Percentiles rank a stretch among this genome's conserved stretches.
Evolutionary conservation across 2,329 filamentous ascomycete species (phyloP).

Genomic region (Sclerotinia subarctica): DNA sequence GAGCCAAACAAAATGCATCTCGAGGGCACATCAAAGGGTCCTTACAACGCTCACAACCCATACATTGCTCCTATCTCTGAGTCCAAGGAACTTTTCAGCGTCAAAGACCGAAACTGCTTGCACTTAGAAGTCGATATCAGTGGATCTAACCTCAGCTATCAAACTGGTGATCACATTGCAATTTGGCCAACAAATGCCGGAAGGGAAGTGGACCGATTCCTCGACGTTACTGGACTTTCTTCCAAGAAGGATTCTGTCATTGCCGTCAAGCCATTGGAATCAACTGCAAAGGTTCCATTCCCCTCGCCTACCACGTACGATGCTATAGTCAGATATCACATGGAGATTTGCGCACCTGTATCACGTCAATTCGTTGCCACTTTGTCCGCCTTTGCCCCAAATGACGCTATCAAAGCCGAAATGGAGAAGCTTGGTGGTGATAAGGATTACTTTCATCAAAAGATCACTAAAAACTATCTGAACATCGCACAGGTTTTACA

Average conservation of each 20-base stretch:
- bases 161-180: slow-evolving; percentile 95
- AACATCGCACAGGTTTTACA: slow-evolving; percentile 87
- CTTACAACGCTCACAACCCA: slow-evolving; percentile 94
- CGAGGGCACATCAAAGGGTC: slow-evolving; percentile 76
- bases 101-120: slow-evolving; percentile 89
- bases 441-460: slow-evolving; percentile 91
- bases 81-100: slow-evolving; percentile 85
- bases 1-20: slow-evolving; percentile 97
- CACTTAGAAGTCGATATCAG: slow-evolving; percentile 94
- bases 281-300: slow-evolving; percentile 96
- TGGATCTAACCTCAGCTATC: slow-evolving; percentile 85
- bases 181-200: slow-evolving; percentile 97
- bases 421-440: slow-evolving; percentile 86
- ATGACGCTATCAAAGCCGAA: slow-evolving; percentile 79
- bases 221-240: slow-evolving; percentile 71
- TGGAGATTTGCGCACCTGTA: slow-evolving; percentile 93
- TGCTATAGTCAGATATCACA: slow-evolving; percentile 87
- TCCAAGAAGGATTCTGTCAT: slow-evolving; percentile 80
- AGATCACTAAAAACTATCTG: slow-evolving; percentile 75
- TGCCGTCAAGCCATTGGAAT: slow-evolving; percentile 84
- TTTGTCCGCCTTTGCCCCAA: slow-evolving; percentile 84
- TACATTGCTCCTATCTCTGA: slow-evolving; percentile 92
- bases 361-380: slow-evolving; percentile 92
- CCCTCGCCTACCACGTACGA: slow-evolving; percentile 96
- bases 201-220: slow-evolving; percentile 84